Evolutionary conservation across 2,329 filamentous ascomycete genomes (phyloP), one percentile per base, ranked within the genome.

Genomic region (Alternaria alternata): DNA sequence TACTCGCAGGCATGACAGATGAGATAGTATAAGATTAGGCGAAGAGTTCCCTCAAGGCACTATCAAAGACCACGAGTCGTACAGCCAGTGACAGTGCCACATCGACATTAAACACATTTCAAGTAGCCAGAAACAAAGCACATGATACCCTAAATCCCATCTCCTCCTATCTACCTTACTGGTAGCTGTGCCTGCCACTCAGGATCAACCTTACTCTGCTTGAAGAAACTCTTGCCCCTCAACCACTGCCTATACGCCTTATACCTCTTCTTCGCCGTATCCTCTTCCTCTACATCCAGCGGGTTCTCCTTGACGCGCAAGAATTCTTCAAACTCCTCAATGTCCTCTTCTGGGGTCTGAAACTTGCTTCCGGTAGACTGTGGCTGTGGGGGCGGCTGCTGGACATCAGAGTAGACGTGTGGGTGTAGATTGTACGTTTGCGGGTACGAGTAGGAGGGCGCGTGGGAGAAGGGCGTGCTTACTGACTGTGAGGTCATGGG

Each of bases 231-330:
- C 82, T 97, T 98, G 18, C 94, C 94, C 63, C 89, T 87, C 74
- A 99, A 83, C 94, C 95, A 99, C 80, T 97, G 96, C 72, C 90
- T 84, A 80, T 99, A 99, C 9, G 94, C 92, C 81, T 97, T 98
- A 79, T 99, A 99, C 69, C 95, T 85, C 85, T 98, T 97, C 86
- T 96, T 98, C 41, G 86, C 85, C 46, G 89, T 85, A 77, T 98
- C 95, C 72, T 96, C 94, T 44, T 94, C 90, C 1, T 89, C 89
- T 14, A 98, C 94, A 3, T 92, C 96, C 53, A 99, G 81, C 18
- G 93, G 92, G 70, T 97, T 92, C 62, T 95, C 91, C 5, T 87
- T 88, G 12, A 95, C 87, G 43, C 85, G 87, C 57, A 97, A 78
- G 72, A 95, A 90, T 63, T 95, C 91, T 30, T 83, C 83, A 78